A percentile compares a stretch with the other conserved stretches of the same genome.
Evolutionary conservation across 1,284 basidiomycete species (phyloP).

Genomic region (Papiliotrema nemorosa): DNA sequence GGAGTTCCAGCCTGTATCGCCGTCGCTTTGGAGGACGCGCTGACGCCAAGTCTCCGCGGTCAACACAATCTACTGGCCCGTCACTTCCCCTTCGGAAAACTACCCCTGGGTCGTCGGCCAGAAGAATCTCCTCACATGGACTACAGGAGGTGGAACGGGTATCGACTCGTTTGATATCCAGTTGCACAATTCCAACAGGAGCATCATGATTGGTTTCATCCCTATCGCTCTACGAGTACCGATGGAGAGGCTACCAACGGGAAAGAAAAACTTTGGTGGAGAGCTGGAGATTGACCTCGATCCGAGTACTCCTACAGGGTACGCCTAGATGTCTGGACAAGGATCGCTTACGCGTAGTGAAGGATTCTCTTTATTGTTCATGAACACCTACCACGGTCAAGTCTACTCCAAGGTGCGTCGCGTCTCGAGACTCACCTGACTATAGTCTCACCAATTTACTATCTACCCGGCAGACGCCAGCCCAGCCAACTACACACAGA

Average conservation of each 20-base stretch:
- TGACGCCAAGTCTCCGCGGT: slow-evolving; percentile 17
- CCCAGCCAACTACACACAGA: slow-evolving; percentile 32
- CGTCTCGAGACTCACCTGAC: not conserved
- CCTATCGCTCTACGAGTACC: slow-evolving; percentile 44
- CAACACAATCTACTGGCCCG: slow-evolving; percentile 46
- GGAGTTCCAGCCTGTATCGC: too few relatives aligned
- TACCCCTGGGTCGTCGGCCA: slow-evolving; percentile 46
- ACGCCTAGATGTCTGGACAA: slow-evolving; percentile 5
- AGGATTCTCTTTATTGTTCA: slow-evolving; percentile 42
- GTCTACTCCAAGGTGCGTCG: slow-evolving; percentile 39
- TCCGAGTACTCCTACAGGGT: slow-evolving; percentile 34
- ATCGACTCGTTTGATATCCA: slow-evolving; percentile 46
- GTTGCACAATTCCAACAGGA: slow-evolving; percentile 42
- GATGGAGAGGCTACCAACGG: slow-evolving; percentile 30
- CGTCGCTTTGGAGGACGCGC: not conserved
- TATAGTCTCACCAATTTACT: slow-evolving; percentile 37
- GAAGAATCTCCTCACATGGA: slow-evolving; percentile 43
- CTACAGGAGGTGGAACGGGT: slow-evolving; percentile 42
- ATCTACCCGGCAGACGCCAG: slow-evolving; percentile 26
- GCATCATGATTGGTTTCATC: slow-evolving; percentile 44
- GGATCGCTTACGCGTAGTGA: slow-evolving; percentile 14
- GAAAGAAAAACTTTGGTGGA: slow-evolving; percentile 43
- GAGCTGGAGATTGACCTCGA: slow-evolving; percentile 44
- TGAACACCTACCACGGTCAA: slow-evolving; percentile 40
- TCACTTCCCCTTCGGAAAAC: slow-evolving; percentile 29